Conservation (phyloP, 2,329 filamentous ascomycete genomes). For the Didymella segeticola region DNA sequence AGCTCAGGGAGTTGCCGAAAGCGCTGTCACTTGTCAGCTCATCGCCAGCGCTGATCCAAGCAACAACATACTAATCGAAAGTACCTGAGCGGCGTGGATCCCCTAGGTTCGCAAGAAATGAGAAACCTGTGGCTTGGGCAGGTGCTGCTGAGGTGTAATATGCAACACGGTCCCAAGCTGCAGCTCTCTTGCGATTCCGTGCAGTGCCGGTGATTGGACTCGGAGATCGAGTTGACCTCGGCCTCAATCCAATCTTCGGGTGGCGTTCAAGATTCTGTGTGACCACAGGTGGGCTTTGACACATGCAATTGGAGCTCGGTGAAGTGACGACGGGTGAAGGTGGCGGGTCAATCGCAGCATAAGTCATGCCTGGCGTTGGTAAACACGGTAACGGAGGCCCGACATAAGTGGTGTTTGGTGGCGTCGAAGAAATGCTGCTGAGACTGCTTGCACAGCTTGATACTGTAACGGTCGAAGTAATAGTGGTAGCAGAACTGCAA, state of each 20-base stretch:
- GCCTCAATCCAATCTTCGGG: background rate
- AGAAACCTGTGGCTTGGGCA: slow-evolving; percentile 58
- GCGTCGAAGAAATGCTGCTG: background rate
- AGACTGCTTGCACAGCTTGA: slow-evolving; percentile 11
- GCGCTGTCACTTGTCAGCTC: slow-evolving; percentile 36
- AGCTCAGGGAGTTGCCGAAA: slow-evolving; percentile 66
- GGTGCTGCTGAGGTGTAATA: slow-evolving; percentile 55
- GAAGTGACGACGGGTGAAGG: background rate
- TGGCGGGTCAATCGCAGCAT: background rate
- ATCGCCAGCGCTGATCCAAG: background rate
- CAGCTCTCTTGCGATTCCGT: slow-evolving; percentile 13
- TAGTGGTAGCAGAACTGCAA: slow-evolving; percentile 12
- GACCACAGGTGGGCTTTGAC: background rate
- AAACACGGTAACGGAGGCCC: slow-evolving; percentile 18
- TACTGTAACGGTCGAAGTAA: slow-evolving; percentile 21
- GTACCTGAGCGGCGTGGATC: slow-evolving; percentile 61
- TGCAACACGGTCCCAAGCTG: slow-evolving; percentile 53
- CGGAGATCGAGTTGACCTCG: background rate
- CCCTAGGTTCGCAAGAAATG: slow-evolving; percentile 66
- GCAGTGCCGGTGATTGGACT: background rate
- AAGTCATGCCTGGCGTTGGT: background rate
- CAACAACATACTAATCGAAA: slow-evolving; percentile 54
- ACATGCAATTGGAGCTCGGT: background rate
- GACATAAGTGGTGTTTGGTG: slow-evolving; percentile 10
- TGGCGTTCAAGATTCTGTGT: slow-evolving; percentile 1